phyloP scores from a whole-genome alignment of 1,139 yeast genomes.

The Taphrina communis region DNA sequence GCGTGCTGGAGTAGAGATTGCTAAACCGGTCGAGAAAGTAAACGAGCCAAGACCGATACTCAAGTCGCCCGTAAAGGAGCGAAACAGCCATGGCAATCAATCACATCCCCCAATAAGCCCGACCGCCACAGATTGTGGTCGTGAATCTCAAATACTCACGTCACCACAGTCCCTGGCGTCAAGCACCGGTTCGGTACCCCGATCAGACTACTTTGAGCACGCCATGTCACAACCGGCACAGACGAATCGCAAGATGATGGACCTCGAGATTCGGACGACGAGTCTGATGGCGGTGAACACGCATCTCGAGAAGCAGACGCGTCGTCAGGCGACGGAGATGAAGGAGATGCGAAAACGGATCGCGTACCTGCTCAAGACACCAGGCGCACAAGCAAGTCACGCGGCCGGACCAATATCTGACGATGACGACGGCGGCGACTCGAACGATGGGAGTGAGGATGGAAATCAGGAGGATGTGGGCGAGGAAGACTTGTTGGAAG shows the following conservation, averaged over 20 bases:
- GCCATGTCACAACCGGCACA: conserved; percentile 28
- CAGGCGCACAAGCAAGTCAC: background rate
- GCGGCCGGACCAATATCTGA: background rate
- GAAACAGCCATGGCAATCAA: background rate
- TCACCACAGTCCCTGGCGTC: conserved; percentile 17
- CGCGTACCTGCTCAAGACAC: conserved; percentile 1
- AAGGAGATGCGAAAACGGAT: conserved; percentile 41
- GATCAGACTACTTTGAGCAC: conserved; percentile 17
- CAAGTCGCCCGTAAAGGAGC: conserved; percentile 11
- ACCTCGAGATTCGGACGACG: conserved; percentile 47
- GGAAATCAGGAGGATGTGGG: background rate
- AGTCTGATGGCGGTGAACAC: conserved; percentile 46
- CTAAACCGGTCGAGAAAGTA: background rate
- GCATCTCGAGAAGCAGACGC: conserved; percentile 45
- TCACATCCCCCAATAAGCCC: background rate
- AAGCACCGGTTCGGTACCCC: background rate
- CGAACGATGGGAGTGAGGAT: background rate
- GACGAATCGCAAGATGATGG: conserved; percentile 44
- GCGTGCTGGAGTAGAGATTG: background rate
- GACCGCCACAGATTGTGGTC: background rate
- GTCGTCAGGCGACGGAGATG: conserved; percentile 44
- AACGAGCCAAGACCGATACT: background rate
- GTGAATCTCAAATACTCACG: background rate
- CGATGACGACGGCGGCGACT: conserved; percentile 1
- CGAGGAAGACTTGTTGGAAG: conserved; percentile 9